Conservation (phyloP, 495 filamentous ascomycete genomes). For the Penicillium lividum region DNA sequence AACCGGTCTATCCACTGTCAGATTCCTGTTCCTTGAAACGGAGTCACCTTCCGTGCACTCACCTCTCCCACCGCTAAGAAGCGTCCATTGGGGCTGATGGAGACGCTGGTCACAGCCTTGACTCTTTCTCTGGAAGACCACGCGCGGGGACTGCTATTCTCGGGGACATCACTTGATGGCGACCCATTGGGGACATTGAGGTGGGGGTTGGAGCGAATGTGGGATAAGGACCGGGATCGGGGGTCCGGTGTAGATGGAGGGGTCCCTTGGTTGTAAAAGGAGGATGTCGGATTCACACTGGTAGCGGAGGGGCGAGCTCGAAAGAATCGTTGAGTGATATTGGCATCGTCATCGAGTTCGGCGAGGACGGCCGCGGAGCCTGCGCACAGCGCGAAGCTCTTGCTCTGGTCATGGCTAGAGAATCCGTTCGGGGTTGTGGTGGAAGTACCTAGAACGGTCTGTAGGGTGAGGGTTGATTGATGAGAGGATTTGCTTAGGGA, state of each 20-base stretch:
- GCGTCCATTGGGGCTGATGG: conserved; percentile 84
- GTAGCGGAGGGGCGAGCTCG: conserved; percentile 78
- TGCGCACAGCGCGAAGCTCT: conserved; percentile 83
- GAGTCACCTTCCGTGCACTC: conserved; percentile 27
- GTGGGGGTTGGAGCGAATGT: conserved; percentile 32
- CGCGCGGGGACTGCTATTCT: conserved; percentile 64
- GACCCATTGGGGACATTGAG: conserved; percentile 33
- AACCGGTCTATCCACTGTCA: conserved; percentile 63
- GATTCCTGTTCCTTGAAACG: conserved; percentile 22
- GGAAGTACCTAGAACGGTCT: conserved; percentile 85
- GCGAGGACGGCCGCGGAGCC: conserved; percentile 93
- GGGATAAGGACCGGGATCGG: conserved; percentile 37
- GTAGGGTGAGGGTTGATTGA: conserved; percentile 64
- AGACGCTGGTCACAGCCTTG: conserved; percentile 94
- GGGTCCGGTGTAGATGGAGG: conserved; percentile 48
- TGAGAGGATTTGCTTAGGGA: conserved; percentile 60
- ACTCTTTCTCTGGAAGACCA: conserved; percentile 87
- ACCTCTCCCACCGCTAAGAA: conserved; percentile 91
- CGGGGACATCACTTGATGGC: conserved; percentile 51
- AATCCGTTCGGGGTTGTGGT: conserved; percentile 84
- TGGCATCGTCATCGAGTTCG: conserved; percentile 68
- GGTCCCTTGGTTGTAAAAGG: conserved; percentile 64
- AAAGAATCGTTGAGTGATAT: conserved; percentile 83
- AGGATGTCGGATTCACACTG: conserved; percentile 58
- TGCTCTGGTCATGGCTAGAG: conserved; percentile 69